Conservation (phyloP, 179 eudicot species). For the Amaranthus tricolor region DNA sequence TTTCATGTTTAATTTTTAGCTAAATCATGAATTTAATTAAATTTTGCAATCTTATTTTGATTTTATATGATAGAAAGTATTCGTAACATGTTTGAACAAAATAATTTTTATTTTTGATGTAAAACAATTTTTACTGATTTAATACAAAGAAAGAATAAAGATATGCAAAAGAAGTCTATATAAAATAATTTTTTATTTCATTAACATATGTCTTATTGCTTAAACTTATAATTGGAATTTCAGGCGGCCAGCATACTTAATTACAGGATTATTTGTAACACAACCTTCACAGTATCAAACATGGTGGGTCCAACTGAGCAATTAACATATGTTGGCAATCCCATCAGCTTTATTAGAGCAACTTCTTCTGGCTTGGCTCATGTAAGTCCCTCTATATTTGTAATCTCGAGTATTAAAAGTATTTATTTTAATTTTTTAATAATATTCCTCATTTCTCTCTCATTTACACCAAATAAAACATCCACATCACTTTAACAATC, state of each 20-base stretch:
- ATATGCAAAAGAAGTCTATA: background rate
- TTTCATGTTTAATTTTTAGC: background rate
- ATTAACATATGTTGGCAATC: conserved; percentile 42
- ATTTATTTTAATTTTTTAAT: no score
- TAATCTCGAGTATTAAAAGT: no score
- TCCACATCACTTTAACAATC: no score
- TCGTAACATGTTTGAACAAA: no score
- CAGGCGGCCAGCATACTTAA: conserved; percentile 49
- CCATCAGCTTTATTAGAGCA: conserved; percentile 41
- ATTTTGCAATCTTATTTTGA: background rate
- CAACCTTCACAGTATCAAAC: conserved; percentile 64
- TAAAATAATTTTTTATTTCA: background rate
- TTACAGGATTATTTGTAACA: conserved; percentile 47
- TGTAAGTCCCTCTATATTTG: conserved; percentile 28
- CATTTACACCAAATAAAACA: no score
- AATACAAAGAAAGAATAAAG: no score
- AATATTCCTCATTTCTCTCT: no score
- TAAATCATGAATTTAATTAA: background rate
- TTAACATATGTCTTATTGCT: background rate
- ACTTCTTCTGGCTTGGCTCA: conserved; percentile 48
- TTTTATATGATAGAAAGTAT: no score
- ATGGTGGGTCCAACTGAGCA: conserved; percentile 59
- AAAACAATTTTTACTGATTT: no score
- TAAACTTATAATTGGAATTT: background rate
- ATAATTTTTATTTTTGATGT: no score